These are phyloP conservation scores for Helicocarpus griseus DNA, from an alignment of 2,329 filamentous ascomycete species.

Conservation along the genomic window DNA sequence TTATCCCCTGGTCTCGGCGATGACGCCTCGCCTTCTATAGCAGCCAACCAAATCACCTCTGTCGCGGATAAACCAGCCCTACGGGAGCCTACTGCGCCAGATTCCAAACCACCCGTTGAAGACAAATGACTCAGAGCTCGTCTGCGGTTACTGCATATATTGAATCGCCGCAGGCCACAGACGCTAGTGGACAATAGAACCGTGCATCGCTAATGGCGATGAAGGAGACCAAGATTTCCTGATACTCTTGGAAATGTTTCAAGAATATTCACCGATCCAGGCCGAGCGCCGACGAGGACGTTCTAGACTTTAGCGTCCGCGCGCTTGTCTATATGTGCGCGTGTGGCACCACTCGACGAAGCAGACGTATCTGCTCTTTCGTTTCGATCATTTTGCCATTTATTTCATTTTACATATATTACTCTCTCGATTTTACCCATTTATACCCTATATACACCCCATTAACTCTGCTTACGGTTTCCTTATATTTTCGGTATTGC, in stretches of 20 bases:
- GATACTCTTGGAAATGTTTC: no score
- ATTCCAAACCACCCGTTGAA: background rate
- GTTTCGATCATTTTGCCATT: background rate
- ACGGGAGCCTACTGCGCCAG: background rate
- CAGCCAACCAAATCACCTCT: background rate
- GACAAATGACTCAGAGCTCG: background rate
- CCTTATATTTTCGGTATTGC: background rate
- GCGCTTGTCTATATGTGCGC: no score
- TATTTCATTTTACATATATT: background rate
- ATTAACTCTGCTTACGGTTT: background rate
- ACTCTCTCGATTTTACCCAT: background rate
- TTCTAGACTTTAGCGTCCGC: no score
- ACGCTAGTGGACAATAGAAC: background rate
- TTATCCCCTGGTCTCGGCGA: background rate
- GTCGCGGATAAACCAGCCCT: background rate
- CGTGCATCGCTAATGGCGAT: background rate
- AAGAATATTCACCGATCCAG: no score
- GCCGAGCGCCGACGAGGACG: no score
- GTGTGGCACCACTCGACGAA: no score
- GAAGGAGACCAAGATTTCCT: background rate
- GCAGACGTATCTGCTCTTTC: background rate
- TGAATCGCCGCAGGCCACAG: background rate
- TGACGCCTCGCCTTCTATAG: background rate
- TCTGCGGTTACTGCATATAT: background rate
- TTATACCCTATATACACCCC: background rate